These are phyloP conservation scores for Trichosporon sp. DNA, from an alignment of 1,284 basidiomycete genomes.

Conservation along the genomic window DNA sequence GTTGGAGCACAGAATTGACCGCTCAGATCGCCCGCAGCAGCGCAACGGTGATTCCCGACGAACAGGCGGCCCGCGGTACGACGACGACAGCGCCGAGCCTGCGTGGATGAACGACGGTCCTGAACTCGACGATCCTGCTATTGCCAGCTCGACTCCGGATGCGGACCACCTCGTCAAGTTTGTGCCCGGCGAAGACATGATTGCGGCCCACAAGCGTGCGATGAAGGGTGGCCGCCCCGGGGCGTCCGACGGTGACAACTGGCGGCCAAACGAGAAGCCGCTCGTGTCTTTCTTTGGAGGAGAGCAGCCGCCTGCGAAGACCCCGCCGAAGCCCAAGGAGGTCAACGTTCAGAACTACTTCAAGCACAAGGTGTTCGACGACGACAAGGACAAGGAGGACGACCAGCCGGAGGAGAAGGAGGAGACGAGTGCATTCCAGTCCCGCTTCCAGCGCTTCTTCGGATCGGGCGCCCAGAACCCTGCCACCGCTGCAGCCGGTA, in stretches of 20 bases:
- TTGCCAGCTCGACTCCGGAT: conserved; percentile 15
- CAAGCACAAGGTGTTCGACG: conserved; percentile 24
- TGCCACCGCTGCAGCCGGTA: background rate
- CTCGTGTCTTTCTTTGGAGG: conserved; percentile 36
- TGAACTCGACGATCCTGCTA: conserved; percentile 28
- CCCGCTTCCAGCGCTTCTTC: conserved; percentile 46
- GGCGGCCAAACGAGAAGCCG: conserved; percentile 26
- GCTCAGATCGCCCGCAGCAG: conserved; percentile 11
- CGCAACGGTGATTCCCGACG: conserved; percentile 19
- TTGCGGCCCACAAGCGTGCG: conserved; percentile 40
- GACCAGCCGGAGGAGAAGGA: conserved; percentile 14
- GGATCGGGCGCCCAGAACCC: conserved; percentile 7
- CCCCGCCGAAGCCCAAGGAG: conserved; percentile 28
- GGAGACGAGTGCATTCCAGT: conserved; percentile 27
- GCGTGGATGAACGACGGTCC: conserved; percentile 44
- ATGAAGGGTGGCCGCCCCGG: conserved; percentile 30
- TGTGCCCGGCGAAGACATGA: conserved; percentile 44
- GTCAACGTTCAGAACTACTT: conserved; percentile 44
- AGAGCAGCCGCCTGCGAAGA: conserved; percentile 3
- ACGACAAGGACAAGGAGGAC: conserved; percentile 20
- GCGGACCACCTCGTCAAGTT: conserved; percentile 28
- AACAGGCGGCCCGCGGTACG: conserved; percentile 15
- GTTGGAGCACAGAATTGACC: background rate
- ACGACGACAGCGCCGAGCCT: conserved; percentile 38
- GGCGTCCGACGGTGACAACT: conserved; percentile 11